Evolutionary conservation across 2,329 filamentous ascomycete genomes (phyloP), one percentile per base, ranked within the genome.

Genomic region (Botryosphaeria agaves): DNA sequence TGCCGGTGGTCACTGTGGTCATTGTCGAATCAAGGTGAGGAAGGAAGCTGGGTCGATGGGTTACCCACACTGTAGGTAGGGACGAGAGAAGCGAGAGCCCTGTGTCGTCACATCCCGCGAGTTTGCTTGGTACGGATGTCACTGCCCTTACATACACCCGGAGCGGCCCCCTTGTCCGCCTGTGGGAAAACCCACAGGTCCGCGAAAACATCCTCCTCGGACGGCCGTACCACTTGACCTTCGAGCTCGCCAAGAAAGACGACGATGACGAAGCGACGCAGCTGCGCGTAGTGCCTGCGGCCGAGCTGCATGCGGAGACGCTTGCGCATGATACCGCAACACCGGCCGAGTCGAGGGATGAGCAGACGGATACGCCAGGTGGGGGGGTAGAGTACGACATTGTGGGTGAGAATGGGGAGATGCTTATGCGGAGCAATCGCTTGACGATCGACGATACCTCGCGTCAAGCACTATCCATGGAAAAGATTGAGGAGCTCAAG

Each of bases 201-300:
- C 77, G 82, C 11, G 74, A 81, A 31, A 94, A 95, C 48, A 69
- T 89, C 19, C 72, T 98, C 27, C 70, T 98, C 38, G 78, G 83
- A n/a, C 76, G 89, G 5, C 89, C 89, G 0, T 93, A 82, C 50
- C 72, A 93, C 57, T 62, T 91, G 36, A 95, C 85, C 1, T 98
- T 83, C 56, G 87, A 95, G 52, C 65, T 95, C 2, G 68, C 78
- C 38, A 83, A 93, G 43, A 72, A 69, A 45, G 55, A 62, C 16
- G 64, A 74, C 4, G 46, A 55, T 24, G 66, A 66, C 36, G 72
- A 78, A 40, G n/a, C n/a, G n/a, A 70, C 72, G 28, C 64, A 72
- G 9, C 57, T 95, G 32, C 79, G 84, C 19, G 64, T 93, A 3
- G 81, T 94, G 0, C 69, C 82, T 1, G 69, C 82, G 2, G 65